Conservation (phyloP, 2,329 filamentous ascomycete genomes). For the Myrmaecium sp. region DNA sequence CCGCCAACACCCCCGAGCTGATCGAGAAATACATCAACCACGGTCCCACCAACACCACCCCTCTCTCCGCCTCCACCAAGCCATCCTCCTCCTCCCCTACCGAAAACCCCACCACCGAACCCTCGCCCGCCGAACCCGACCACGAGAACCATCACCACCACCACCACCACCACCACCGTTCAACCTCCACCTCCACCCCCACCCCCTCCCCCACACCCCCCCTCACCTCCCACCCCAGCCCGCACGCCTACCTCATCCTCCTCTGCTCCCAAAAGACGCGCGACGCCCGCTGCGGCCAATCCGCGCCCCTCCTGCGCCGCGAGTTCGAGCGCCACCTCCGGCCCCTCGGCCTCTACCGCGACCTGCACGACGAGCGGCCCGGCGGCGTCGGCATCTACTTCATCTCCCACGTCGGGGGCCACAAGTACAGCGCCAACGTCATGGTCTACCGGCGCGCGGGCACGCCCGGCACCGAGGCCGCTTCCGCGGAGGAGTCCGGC, state of each 20-base stretch:
- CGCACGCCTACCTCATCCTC: conserved; percentile 74
- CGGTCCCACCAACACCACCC: conserved; percentile 56
- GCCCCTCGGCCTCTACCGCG: conserved; percentile 67
- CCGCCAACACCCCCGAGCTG: conserved; percentile 52
- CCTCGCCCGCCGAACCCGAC: conserved; percentile 10
- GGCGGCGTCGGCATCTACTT: conserved; percentile 94
- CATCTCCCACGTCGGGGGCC: conserved; percentile 87
- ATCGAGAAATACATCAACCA: conserved; percentile 53
- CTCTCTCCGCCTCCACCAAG: conserved; percentile 27
- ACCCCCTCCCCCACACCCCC: conserved; percentile 53
- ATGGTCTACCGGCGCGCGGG: conserved; percentile 63
- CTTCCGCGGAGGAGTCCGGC: conserved; percentile 6
- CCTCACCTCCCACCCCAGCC: conserved; percentile 47
- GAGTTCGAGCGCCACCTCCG: conserved; percentile 84
- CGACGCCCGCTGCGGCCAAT: conserved; percentile 87
- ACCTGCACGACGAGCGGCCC: conserved; percentile 72
- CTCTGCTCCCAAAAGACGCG: conserved; percentile 91
- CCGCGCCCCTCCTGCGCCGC: conserved; percentile 69
- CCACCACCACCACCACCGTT: conserved; percentile 4
- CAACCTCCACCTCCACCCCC: conserved; percentile 22
- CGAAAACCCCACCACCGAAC: conserved; percentile 6
- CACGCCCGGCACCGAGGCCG: conserved; percentile 4
- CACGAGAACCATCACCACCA: conserved; percentile 4
- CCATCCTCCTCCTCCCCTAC: conserved; percentile 3
- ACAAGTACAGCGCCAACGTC: conserved; percentile 92